Conservation (phyloP, 2,329 filamentous ascomycete species). For the Colletotrichum abscissum region DNA sequence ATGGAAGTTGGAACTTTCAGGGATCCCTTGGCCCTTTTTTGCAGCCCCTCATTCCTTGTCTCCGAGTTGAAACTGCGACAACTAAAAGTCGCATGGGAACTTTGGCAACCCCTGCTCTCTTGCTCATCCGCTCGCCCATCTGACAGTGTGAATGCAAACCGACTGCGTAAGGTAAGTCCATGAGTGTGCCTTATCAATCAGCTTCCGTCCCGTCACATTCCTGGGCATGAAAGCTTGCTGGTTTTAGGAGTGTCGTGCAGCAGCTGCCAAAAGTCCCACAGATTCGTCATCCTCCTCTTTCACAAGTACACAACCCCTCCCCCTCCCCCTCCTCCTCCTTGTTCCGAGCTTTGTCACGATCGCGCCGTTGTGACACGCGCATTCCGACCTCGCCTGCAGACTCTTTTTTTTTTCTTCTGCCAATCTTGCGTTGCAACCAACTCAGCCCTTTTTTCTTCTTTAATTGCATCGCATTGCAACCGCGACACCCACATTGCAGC, state of each 20-base stretch:
- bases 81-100: slow-evolving; percentile 20
- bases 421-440: background rate
- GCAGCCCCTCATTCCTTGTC: slow-evolving; percentile 11
- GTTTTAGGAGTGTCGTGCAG: background rate
- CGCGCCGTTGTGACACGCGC: slow-evolving; percentile 13
- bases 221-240: background rate
- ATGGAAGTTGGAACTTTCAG: too few species aligned
- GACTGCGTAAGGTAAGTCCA: too few species aligned
- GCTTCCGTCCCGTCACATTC: background rate
- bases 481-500: background rate
- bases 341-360: slow-evolving; percentile 31
- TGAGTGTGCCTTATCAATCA: slow-evolving; percentile 25
- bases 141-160: background rate
- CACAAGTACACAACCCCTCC: background rate
- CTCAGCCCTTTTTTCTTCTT: background rate
- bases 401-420: slow-evolving; percentile 7
- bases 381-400: slow-evolving; percentile 21
- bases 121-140: background rate
- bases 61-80: slow-evolving; percentile 24
- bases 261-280: slow-evolving; percentile 18
- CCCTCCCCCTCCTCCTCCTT: background rate
- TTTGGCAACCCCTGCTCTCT: slow-evolving; percentile 22
- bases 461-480: background rate
- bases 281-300: slow-evolving; percentile 26
- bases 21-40: background rate